Evolutionary conservation across 2,329 filamentous ascomycete genomes (phyloP).

Genomic region (Calycina marina): DNA sequence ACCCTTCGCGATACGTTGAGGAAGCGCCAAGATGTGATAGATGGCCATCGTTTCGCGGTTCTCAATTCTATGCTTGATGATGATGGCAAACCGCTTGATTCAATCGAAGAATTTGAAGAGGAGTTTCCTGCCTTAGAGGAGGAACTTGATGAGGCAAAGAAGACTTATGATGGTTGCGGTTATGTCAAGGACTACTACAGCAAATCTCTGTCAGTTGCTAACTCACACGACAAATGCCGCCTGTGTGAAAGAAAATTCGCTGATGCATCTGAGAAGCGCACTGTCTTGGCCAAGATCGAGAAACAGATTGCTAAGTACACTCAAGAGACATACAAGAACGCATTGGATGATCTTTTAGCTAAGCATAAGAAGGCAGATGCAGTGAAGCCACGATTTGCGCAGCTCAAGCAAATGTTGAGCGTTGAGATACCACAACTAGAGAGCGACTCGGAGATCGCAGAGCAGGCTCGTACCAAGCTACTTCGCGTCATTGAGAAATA

Average conservation of each 20-base stretch:
- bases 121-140: conserved; percentile 35
- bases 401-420: conserved; percentile 50
- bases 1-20: conserved; percentile 48
- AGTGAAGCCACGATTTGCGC: conserved; percentile 56
- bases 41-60: conserved; percentile 43
- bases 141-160: conserved; percentile 36
- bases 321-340: conserved; percentile 45
- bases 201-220: conserved; percentile 49
- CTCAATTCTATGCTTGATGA: conserved; percentile 31
- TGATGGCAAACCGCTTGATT: conserved; percentile 25
- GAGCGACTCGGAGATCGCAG: conserved; percentile 48
- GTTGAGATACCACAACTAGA: conserved; percentile 57
- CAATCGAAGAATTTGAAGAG: conserved; percentile 38
- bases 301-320: conserved; percentile 46
- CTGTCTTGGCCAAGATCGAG: conserved; percentile 52
- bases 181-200: conserved; percentile 58
- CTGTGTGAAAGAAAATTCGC: conserved; percentile 61
- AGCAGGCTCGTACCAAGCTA: conserved; percentile 42
- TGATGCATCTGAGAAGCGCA: conserved; percentile 44
- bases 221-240: conserved; percentile 57
- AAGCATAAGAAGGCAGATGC: conserved; percentile 44
- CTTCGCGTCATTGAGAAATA: conserved; percentile 47
- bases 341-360: conserved; percentile 35
- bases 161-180: conserved; percentile 54
- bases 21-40: conserved; percentile 47